phyloP scores from a whole-genome alignment of 805 yeast species.

The Sugiyamaella mastotermitis region DNA sequence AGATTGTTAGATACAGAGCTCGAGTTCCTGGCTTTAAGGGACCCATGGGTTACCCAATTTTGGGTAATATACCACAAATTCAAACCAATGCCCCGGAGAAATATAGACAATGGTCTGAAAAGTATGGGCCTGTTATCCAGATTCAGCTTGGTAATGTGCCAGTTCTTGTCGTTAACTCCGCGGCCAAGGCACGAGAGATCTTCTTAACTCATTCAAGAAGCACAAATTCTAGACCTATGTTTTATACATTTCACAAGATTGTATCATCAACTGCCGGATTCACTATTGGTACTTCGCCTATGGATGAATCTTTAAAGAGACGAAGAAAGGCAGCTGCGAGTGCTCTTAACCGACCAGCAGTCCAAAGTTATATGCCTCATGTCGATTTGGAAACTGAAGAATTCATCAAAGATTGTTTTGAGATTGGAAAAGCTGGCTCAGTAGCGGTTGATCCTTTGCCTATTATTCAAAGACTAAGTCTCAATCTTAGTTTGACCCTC shows the following conservation, averaged over 20 bases:
- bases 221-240: slow-evolving; percentile 49
- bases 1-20: background rate
- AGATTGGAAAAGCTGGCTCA: slow-evolving; percentile 3
- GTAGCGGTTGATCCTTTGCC: slow-evolving; percentile 6
- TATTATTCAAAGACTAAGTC: slow-evolving; percentile 19
- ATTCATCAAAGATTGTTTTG: slow-evolving; percentile 27
- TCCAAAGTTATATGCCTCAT: slow-evolving; percentile 29
- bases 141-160: slow-evolving; percentile 50
- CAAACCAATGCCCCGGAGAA: slow-evolving; percentile 1
- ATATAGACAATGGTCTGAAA: slow-evolving; percentile 34
- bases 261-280: slow-evolving; percentile 41
- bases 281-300: slow-evolving; percentile 39
- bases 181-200: slow-evolving; percentile 44
- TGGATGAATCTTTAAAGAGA: slow-evolving; percentile 32
- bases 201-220: slow-evolving; percentile 2
- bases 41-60: slow-evolving; percentile 18
- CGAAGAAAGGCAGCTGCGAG: slow-evolving; percentile 35
- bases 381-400: slow-evolving; percentile 32
- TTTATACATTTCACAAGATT: slow-evolving; percentile 61
- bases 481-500: slow-evolving; percentile 33
- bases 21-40: slow-evolving; percentile 18
- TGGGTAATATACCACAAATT: slow-evolving; percentile 20
- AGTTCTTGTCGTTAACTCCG: slow-evolving; percentile 65
- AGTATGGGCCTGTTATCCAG: slow-evolving; percentile 47
- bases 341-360: slow-evolving; percentile 34